Percentiles rank a stretch among this genome's conserved stretches.
phyloP scores from a whole-genome alignment of 2,329 filamentous ascomycete genomes.

The Fusarium phyllophilum region DNA sequence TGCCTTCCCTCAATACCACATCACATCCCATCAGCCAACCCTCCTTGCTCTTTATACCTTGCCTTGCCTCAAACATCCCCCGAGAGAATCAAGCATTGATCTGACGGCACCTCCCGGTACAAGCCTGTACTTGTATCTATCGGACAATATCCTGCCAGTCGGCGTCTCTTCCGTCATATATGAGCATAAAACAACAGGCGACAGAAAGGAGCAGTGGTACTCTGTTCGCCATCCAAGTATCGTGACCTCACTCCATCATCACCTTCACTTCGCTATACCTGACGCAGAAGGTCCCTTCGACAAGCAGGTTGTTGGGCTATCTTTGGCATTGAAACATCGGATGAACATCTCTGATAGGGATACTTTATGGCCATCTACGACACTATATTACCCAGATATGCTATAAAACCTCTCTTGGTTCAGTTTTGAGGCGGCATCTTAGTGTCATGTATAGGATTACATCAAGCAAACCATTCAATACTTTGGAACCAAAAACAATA shows the following conservation, averaged over 20 bases:
- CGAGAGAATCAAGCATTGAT: neutral
- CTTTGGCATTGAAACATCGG: neutral
- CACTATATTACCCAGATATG: conserved; percentile 14
- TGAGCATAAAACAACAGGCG: neutral
- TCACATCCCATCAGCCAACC: neutral
- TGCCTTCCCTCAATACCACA: neutral
- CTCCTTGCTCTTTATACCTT: neutral
- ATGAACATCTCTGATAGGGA: neutral
- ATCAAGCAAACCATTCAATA: neutral
- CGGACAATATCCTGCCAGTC: neutral
- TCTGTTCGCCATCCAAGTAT: neutral
- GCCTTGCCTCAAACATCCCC: neutral
- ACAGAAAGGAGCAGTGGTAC: neutral
- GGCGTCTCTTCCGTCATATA: neutral
- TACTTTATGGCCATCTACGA: neutral
- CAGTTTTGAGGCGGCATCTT: conserved; percentile 4
- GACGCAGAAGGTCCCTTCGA: neutral
- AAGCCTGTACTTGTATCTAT: neutral
- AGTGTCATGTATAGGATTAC: neutral
- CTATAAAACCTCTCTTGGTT: neutral
- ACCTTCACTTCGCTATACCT: neutral
- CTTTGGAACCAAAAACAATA: neutral
- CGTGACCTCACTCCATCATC: neutral
- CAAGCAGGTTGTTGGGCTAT: neutral
- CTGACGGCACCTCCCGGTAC: neutral